Base-by-base conservation (phyloP, 129 eudicot genomes). In the Logfia minima region DNA sequence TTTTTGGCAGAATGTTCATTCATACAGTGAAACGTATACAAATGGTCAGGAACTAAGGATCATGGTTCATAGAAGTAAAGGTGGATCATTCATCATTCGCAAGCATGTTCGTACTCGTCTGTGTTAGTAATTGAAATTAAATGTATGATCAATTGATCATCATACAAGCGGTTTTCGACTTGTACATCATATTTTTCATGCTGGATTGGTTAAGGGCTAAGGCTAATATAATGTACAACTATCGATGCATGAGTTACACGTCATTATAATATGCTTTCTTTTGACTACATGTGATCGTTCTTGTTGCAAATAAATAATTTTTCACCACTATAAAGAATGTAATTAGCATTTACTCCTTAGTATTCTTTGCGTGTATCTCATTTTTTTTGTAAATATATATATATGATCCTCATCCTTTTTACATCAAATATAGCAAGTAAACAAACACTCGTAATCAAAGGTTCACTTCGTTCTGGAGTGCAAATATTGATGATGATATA, bases 1-100 rank as follows among this genome's bases (percentile, higher is more conserved):
- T 21, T 73, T 76, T 56, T 68, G 64, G 74, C 78, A 79, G 83
- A 66, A 79, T 72, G 71, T 79, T 79, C 78, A 64, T 79, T 32
- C 73, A 16, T 13, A 63, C 78, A 6, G 83, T 79, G 34, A 75
- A 64, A 48, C 78, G 83, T 51, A 71, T 79, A 52, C 83, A 39
- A 34, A 72, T 79, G 72, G 73, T 65, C 32, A 72, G 60, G 70
- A 79, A 65, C 48, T 72, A 64, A 74, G 18, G 28, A 16, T 65
- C 23, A 14, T 10, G 72, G 41, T 45, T 71, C 77, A 35, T 23
- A 43, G 22, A 26, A 75, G 70, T 63, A 56, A 6, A 3, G 2
- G 4, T 58, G 11, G 24, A 58, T 19, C 10, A 21, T n/a, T 7
- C 11, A 35, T 35, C 8, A 4, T 35, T 51, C 19, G 58, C 26